Conservation (phyloP, 78 protist species). For the Chrysochromulina parva region DNA sequence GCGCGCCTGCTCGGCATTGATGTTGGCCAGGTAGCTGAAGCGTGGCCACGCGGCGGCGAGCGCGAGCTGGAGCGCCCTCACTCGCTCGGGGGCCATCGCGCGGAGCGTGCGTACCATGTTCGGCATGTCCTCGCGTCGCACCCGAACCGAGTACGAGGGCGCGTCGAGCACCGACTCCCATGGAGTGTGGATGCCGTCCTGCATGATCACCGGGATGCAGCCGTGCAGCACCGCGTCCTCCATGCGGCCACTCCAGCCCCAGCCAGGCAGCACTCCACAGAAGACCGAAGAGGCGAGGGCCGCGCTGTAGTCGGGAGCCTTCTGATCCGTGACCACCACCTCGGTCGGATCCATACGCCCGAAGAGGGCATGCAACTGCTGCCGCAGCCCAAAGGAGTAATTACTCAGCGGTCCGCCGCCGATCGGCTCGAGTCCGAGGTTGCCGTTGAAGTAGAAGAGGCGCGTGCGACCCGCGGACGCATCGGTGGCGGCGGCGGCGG, state of each 20-base stretch:
- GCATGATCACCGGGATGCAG: slow-evolving; percentile 1
- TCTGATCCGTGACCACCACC: not conserved
- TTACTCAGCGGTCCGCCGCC: not conserved
- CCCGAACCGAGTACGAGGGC: not conserved
- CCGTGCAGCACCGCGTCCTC: slow-evolving; percentile 22
- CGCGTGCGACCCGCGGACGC: not conserved
- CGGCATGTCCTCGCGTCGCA: not conserved
- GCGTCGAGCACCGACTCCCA: not conserved
- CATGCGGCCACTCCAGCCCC: not conserved
- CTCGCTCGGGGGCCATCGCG: not conserved
- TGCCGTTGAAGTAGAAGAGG: slow-evolving; percentile 11
- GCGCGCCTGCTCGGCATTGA: not conserved
- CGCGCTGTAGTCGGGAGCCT: not conserved
- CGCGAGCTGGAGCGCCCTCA: not conserved
- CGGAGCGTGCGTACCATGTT: not conserved
- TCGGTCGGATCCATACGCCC: not conserved
- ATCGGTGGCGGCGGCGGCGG: not conserved
- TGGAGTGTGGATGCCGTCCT: not conserved
- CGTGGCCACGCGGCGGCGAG: not conserved
- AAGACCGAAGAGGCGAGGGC: not conserved
- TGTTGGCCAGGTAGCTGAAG: not conserved
- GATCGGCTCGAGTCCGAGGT: not conserved
- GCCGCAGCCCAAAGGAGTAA: slow-evolving; percentile 2
- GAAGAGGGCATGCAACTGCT: not conserved
- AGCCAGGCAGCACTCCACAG: not conserved